A percentile compares a stretch with the other conserved stretches of the same genome.
Evolutionary conservation across 805 yeast species (phyloP).

Genomic region (Suhomyces xylopsoci): DNA sequence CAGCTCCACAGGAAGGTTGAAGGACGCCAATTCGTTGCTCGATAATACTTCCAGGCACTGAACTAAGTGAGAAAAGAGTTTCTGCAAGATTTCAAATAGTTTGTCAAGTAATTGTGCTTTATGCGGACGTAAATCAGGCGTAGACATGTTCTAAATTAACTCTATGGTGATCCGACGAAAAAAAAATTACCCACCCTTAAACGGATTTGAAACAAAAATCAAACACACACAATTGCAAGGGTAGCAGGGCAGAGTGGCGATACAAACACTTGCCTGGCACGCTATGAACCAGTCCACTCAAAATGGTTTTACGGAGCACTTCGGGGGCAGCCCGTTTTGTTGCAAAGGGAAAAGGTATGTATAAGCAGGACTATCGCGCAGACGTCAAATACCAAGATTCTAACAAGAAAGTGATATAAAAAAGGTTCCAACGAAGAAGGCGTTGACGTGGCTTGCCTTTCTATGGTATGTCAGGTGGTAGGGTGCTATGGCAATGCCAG

Average conservation of each 20-base stretch:
- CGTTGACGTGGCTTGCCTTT: too few relatives aligned
- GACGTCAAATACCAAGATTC: neutral
- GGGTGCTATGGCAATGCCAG: neutral
- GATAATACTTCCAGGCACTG: neutral
- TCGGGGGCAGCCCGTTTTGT: neutral
- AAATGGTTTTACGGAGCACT: neutral
- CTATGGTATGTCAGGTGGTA: neutral
- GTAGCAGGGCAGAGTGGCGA: neutral
- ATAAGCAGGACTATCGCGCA: constrained; percentile 1
- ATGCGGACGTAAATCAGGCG: neutral
- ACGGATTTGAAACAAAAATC: neutral
- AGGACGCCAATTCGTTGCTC: neutral
- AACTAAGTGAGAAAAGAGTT: neutral
- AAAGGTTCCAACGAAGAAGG: neutral
- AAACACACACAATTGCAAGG: neutral
- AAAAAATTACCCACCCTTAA: neutral
- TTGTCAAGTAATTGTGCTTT: neutral
- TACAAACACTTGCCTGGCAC: neutral
- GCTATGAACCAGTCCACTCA: neutral
- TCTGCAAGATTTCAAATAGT: neutral
- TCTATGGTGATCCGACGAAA: neutral
- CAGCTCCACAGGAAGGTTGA: neutral
- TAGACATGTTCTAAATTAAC: neutral
- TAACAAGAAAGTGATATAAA: neutral
- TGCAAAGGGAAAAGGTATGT: constrained; percentile 1